Evolutionary conservation across 495 filamentous ascomycete species (phyloP).

Genomic region (Melanomma pulvis-pyrius): DNA sequence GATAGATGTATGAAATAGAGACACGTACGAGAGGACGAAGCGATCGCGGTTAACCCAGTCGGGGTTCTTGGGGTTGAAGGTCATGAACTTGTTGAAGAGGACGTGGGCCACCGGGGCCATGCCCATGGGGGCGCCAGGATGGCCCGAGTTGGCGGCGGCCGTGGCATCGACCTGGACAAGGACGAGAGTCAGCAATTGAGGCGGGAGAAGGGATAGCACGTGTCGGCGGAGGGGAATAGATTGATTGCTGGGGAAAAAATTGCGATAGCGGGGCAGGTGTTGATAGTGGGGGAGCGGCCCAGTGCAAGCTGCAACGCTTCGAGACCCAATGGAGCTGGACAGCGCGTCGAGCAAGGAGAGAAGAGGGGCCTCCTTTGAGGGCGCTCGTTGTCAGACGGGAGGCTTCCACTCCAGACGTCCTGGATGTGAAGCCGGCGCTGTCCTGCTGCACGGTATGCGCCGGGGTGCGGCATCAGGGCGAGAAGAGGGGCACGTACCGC

Average conservation of each 20-base stretch:
- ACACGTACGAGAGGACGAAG: constrained; percentile 96
- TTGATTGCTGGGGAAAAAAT: constrained; percentile 13
- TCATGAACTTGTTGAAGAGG: constrained; percentile 99
- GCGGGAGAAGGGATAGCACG: constrained; percentile 24
- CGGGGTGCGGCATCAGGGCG: background rate
- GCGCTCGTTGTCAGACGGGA: too few relatives aligned
- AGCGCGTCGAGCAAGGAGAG: too few relatives aligned
- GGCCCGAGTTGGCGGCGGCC: constrained; percentile 91
- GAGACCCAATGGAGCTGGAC: background rate
- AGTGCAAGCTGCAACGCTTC: background rate
- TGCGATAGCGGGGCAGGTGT: constrained; percentile 47
- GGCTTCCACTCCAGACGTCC: too few relatives aligned
- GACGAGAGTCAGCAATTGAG: constrained; percentile 43
- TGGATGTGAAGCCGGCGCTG: too few relatives aligned
- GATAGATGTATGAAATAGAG: constrained; percentile 3
- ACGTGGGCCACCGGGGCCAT: constrained; percentile 98
- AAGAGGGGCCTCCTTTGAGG: too few relatives aligned
- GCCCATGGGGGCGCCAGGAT: constrained; percentile 99
- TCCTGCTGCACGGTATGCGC: too few relatives aligned
- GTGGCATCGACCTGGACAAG: constrained; percentile 88
- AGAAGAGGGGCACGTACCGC: constrained; percentile 66
- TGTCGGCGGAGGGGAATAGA: background rate
- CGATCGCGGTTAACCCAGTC: constrained; percentile 95
- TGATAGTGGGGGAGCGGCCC: constrained; percentile 35
- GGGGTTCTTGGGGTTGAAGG: constrained; percentile 98